A percentile compares a stretch with the other conserved stretches of the same genome.
phyloP scores from a whole-genome alignment of 768 basidiomycete species.

The Phlebiopsis flavidoalba region DNA sequence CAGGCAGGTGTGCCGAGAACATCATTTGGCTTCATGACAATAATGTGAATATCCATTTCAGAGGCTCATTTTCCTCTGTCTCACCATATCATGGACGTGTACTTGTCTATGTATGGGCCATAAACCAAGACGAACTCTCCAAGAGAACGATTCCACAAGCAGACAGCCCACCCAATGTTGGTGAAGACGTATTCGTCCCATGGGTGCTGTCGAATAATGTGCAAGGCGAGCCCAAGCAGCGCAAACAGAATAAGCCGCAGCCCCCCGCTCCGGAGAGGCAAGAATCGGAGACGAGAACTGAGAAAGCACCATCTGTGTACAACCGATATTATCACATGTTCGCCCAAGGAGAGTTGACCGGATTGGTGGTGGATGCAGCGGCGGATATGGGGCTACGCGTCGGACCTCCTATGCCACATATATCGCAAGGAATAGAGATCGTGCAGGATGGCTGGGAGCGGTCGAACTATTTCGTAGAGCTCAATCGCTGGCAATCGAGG shows the following conservation, averaged over 20 bases:
- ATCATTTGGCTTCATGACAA: not conserved
- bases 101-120: constrained; percentile 95
- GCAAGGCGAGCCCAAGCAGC: constrained; percentile 10
- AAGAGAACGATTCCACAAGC: constrained; percentile 57
- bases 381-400: constrained; percentile 48
- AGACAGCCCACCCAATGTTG: constrained; percentile 26
- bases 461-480: constrained; percentile 84
- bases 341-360: constrained; percentile 66
- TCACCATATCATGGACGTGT: constrained; percentile 69
- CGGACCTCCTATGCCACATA: constrained; percentile 23
- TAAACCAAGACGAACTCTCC: constrained; percentile 85
- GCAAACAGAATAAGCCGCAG: constrained; percentile 5
- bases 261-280: not conserved
- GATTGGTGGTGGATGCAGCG: constrained; percentile 62
- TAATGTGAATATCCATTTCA: constrained; percentile 21
- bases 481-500: constrained; percentile 49
- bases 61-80: constrained; percentile 61
- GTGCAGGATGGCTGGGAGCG: constrained; percentile 79
- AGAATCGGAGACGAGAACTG: not conserved
- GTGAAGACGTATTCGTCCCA: constrained; percentile 85
- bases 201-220: constrained; percentile 54
- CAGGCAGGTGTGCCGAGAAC: constrained; percentile 47
- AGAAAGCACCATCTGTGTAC: constrained; percentile 42
- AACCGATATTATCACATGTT: constrained; percentile 98
- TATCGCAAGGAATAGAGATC: constrained; percentile 52